Evolutionary conservation across 768 basidiomycete genomes (phyloP), one percentile per base, ranked within the genome.

Genomic region (Amanita molliuscula): DNA sequence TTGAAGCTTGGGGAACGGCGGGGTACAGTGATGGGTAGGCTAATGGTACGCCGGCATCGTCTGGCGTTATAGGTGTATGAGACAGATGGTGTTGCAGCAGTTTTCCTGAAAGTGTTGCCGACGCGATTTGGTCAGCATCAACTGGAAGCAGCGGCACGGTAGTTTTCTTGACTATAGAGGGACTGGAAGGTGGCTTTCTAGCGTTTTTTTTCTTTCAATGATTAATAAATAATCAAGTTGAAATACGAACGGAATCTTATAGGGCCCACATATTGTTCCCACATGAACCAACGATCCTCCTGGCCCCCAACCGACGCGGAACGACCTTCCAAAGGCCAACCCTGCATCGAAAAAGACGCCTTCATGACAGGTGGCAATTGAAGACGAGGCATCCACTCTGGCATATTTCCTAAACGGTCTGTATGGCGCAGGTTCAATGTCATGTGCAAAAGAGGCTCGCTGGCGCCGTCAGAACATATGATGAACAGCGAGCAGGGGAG

Each of bases 241-340:
- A 20, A 50, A 33, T 8, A 74, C 83, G 61, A 59, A 87, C 87
- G 67, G 55, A 44, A 69, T 66, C 46, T 71, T 67, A 3, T 60
- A 66, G 21, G 83, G 81, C 6, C 72, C 67, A 65, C 87, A 84
- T 54, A 95, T 66, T 44, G 72, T 71, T n/a, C 90, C 93, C 9
- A 85, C 63, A 63, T 90, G 84, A 9, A 82, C 82, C 6, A 97
- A 61, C 34, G 70, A 72, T 0, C 91, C 91, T 33, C 78, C 75
- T 1, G 88, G 84, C 16, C 94, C 90, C 91, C 93, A 98, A 3
- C 89, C 82, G 2, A 86, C 89, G 50, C 92, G 76, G 64, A 92
- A 96, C 10, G 88, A 89, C 15, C 91, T 78, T 10, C 93, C 93
- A 50, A 93, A 68, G 0, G 86, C 77, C 31, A 97, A 69, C 0